phyloP scores from a whole-genome alignment of 176 grass and related monocot genomes.

The Chrysopogon serrulatus region DNA sequence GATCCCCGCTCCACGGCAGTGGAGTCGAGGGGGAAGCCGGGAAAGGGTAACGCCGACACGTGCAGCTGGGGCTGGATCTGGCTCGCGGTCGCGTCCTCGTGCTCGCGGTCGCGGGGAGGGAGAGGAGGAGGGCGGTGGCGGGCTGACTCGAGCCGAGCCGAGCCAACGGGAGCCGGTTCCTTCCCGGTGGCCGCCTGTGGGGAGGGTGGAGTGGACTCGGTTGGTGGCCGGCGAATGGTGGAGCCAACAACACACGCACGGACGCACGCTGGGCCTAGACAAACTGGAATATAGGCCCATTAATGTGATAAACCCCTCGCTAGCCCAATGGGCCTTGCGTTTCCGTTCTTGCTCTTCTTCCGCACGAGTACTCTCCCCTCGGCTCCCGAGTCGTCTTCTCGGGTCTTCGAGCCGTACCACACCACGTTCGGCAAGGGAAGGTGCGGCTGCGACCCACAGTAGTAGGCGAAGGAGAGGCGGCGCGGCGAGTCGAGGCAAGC shows the following conservation, averaged over 20 bases:
- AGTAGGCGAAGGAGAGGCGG: not conserved
- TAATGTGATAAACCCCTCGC: not conserved
- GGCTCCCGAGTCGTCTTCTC: not conserved
- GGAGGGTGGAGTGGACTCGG: not conserved
- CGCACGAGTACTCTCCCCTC: not conserved
- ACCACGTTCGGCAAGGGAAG: not conserved
- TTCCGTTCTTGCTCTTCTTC: not conserved
- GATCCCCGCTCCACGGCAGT: not conserved
- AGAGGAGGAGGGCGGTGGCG: not conserved
- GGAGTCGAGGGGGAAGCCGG: not conserved
- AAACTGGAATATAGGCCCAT: not conserved
- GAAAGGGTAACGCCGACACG: not conserved
- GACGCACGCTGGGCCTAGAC: not conserved
- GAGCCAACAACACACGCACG: not conserved
- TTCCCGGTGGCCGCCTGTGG: not conserved
- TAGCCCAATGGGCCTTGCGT: not conserved
- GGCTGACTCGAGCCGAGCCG: not conserved
- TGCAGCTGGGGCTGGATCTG: conserved; percentile 12
- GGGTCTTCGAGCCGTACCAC: not conserved
- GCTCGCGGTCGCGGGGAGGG: not conserved
- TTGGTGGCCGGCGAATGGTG: conserved; percentile 6
- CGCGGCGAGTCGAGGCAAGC: not conserved
- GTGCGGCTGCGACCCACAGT: not conserved
- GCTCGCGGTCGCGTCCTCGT: conserved; percentile 20
- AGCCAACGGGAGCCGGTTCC: not conserved